Conservation (phyloP, 2,329 filamentous ascomycete species). For the Neonectria magnoliae region DNA sequence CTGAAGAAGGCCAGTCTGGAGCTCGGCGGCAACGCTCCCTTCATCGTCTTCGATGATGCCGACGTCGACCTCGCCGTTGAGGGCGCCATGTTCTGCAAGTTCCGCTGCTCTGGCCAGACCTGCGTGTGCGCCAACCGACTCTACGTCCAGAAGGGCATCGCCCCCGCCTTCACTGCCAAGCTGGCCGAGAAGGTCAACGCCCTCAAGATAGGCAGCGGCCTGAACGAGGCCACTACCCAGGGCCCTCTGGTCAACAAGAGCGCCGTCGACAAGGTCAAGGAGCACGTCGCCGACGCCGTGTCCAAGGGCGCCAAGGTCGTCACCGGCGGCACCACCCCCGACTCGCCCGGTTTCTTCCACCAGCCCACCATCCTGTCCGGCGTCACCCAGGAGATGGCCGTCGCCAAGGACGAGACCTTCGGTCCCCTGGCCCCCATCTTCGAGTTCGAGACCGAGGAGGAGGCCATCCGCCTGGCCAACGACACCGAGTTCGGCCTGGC, state of each 20-base stretch:
- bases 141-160: conserved; percentile 47
- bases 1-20: conserved; percentile 76
- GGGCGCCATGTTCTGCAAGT: conserved; percentile 59
- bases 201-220: conserved; percentile 43
- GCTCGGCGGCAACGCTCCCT: conserved; percentile 74
- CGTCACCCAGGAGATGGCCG: conserved; percentile 44
- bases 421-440: conserved; percentile 44
- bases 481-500: conserved; percentile 52
- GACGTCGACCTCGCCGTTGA: conserved; percentile 69
- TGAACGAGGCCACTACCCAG: conserved; percentile 40
- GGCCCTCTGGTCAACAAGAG: conserved; percentile 69
- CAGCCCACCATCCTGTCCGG: conserved; percentile 77
- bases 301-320: conserved; percentile 68
- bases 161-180: conserved; percentile 43
- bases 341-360: conserved; percentile 72
- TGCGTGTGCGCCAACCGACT: conserved; percentile 63
- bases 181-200: conserved; percentile 44
- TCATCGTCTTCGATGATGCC: conserved; percentile 74
- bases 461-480: conserved; percentile 52
- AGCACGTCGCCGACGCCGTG: conserved; percentile 70
- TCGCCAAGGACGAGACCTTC: conserved; percentile 47
- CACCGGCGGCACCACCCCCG: conserved; percentile 69
- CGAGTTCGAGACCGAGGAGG: conserved; percentile 50
- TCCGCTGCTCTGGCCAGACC: conserved; percentile 65
- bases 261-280: conserved; percentile 69